Base-by-base conservation (phyloP, 768 basidiomycete species). In the Agrocybe pediades region DNA sequence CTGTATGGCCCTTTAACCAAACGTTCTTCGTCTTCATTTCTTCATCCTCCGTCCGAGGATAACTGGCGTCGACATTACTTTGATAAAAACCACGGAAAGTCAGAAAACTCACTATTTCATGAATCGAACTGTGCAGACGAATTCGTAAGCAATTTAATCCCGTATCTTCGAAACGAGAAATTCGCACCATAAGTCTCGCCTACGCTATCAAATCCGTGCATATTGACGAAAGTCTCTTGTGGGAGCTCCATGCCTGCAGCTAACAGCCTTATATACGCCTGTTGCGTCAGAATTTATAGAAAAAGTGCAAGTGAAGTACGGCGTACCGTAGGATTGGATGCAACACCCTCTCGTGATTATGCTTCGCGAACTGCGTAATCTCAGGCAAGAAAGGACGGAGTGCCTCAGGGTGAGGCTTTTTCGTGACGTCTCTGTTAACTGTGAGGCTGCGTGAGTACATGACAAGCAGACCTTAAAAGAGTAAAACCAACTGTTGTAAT, bases 1-100 rank as follows among this genome's bases (percentile, higher is more conserved):
- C 82, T 0, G 79, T 81, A 56, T 86, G 84, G 2, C 84, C 83
- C 54, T 86, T 83, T 9, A 84, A 66, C 81, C 80, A 85, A 16
- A 85, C 80, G 42, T 80, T 78, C 30, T 79, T 78, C 0, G 80
- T 76, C 58, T 76, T 75, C 9, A 44, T 50, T 53, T 83, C 83
- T 9, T 84, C 82, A 19, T 79, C 80, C 27, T 69, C 62, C 1
- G 74, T 68, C 21, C 79, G 74, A 3, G 81, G 82, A 56, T 80
- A 80, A 61, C 82, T 84, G 42, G 15, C 23, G 13, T 6, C 25
- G 21, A 33, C n/a, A n/a, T n/a, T n/a, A n/a, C n/a, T n/a, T n/a
- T n/a, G n/a, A n/a, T n/a, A n/a, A n/a, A n/a, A n/a, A n/a, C n/a
- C n/a, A n/a, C n/a, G n/a, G n/a, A n/a, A n/a, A n/a, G 36, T 19